phyloP scores from a whole-genome alignment of 1,284 basidiomycete genomes.

The Leccinum pachyderme region DNA sequence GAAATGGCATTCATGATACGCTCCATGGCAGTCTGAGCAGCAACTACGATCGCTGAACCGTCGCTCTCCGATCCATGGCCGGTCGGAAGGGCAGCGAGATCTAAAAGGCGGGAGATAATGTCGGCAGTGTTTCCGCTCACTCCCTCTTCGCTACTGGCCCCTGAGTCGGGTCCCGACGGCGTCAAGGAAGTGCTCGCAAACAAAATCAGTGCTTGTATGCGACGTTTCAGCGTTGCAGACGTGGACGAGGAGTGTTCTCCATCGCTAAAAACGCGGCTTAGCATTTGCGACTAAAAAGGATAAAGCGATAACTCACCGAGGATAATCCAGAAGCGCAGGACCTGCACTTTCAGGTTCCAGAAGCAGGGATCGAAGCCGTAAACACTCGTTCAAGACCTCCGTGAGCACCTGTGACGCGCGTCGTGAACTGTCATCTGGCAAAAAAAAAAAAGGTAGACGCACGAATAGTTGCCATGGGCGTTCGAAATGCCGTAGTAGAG shows the following conservation, averaged over 20 bases:
- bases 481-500: conserved; percentile 61
- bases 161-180: conserved; percentile 34
- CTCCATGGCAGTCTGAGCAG: conserved; percentile 48
- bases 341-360: conserved; percentile 37
- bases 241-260: conserved; percentile 50
- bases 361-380: conserved; percentile 54
- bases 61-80: conserved; percentile 14
- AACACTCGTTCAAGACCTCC: conserved; percentile 67
- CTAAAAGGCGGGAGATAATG: conserved; percentile 25
- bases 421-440: conserved; percentile 17
- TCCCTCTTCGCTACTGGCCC: conserved; percentile 32
- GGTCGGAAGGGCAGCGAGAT: conserved; percentile 24
- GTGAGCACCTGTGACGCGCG: conserved; percentile 50
- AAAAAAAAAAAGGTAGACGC: conserved; percentile 4
- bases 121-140: conserved; percentile 35
- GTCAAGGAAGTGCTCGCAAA: conserved; percentile 47
- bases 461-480: conserved; percentile 57
- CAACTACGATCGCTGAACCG: conserved; percentile 44
- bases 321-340: conserved; percentile 56
- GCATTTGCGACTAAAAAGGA: not conserved
- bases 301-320: conserved; percentile 39
- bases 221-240: conserved; percentile 48
- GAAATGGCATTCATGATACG: conserved; percentile 60
- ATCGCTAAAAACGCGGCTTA: conserved; percentile 39
- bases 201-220: conserved; percentile 63